Evolutionary conservation across 805 yeast genomes (phyloP), one percentile per base, ranked within the genome.

Genomic region (Wickerhamiella spandovensis): DNA sequence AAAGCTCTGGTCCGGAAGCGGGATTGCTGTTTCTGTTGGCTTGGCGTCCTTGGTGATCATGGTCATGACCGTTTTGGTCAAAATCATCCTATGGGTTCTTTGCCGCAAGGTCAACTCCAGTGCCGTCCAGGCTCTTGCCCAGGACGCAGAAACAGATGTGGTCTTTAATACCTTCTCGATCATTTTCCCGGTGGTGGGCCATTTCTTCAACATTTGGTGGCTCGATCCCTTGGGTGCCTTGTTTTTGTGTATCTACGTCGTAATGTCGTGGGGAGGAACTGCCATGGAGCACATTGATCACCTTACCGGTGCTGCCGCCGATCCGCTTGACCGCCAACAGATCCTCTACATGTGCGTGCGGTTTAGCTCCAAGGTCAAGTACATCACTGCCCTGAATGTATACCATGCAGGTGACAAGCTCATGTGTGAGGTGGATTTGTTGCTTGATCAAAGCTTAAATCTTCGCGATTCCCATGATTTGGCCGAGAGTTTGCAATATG

Each of bases 401-500:
- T 84, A 84, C 61, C 89, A 84, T 59, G 84, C 81, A 18, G 94
- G 94, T 1, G 94, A 84, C 64, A 70, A 79, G 38, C 67, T 82
- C 46, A 81, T 78, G 58, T 89, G 82, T 41, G 94, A 84, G 61
- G 84, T 84, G 22, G 94, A 84, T 58, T 65, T 84, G 41, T 78
- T 83, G 5, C 72, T 78, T 48, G 77, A 77, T 54, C 67, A 68
- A 24, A 61, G 71, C 9, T 64, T 80, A 55, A 62, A 71, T 2
- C 67, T 84, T 59, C 74, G 79, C 52, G 94, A 84, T 58, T 71
- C 80, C 49, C 94, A 84, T 63, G 94, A 84, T 61, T 70, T 84
- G 35, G 94, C 86, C 3, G 94, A 84, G 63, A 81, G 89, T 0
- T 66, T 84, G 44, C 94, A 84, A 64, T 84, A 83, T 59, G 84